These are phyloP conservation scores for Sporisorium scitamineum DNA, from an alignment of 1,284 basidiomycete genomes.

Conservation along the genomic window DNA sequence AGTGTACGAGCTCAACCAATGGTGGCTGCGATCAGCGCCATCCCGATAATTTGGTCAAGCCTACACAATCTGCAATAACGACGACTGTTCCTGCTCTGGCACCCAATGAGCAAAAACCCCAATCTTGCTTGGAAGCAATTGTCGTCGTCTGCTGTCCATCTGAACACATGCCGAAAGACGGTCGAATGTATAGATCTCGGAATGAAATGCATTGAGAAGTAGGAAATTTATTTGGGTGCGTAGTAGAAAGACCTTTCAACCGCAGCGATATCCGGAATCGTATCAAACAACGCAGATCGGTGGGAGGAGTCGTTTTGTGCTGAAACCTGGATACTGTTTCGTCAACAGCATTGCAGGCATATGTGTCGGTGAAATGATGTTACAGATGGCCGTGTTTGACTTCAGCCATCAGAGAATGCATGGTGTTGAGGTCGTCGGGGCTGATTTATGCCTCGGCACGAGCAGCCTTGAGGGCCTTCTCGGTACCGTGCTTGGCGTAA, in stretches of 20 bases:
- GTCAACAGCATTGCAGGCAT: neutral
- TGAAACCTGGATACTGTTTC: too few relatives aligned
- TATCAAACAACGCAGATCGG: neutral
- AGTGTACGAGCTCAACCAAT: too few relatives aligned
- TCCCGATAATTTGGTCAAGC: too few relatives aligned
- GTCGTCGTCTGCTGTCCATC: neutral
- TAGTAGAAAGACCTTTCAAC: neutral
- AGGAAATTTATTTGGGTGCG: neutral
- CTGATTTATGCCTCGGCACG: slow-evolving; percentile 49
- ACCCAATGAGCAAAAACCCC: too few relatives aligned
- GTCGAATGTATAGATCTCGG: slow-evolving; percentile 6
- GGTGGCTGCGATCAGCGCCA: too few relatives aligned
- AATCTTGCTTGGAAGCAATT: neutral
- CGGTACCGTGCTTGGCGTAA: slow-evolving; percentile 82
- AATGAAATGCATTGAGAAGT: slow-evolving; percentile 15
- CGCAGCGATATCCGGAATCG: neutral
- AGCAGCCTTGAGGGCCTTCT: slow-evolving; percentile 71
- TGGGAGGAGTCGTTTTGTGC: slow-evolving; percentile 3
- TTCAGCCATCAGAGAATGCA: slow-evolving; percentile 1
- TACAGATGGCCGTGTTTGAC: slow-evolving; percentile 2
- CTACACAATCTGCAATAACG: too few relatives aligned
- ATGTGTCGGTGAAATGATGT: slow-evolving; percentile 22
- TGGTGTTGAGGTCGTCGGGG: neutral
- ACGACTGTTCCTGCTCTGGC: too few relatives aligned
- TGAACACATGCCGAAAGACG: neutral